Evolutionary conservation across 2,329 filamentous ascomycete genomes (phyloP), one percentile per base, ranked within the genome.

Genomic region (Pezicula rhizophila): DNA sequence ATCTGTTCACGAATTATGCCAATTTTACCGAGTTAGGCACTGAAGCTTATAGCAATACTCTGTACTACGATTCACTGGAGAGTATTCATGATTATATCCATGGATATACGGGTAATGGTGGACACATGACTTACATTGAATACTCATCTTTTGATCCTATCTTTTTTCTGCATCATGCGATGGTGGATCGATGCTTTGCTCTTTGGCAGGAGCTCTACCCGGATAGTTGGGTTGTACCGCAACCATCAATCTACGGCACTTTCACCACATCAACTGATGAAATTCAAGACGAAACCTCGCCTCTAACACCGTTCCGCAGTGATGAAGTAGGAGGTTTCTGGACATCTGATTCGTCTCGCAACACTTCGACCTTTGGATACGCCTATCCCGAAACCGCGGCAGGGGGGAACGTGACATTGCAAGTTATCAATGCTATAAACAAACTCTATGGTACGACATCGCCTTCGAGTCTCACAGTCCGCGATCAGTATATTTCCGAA

Each of bases 11-110:
- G 8, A 80, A 77, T 50, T 88, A 87, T 61, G 71, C 77, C 41
- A 78, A 87, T 55, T 88, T 83, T 61, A 78, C 79, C 14, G 71
- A 77, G 14, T 87, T 89, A 61, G 82, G 83, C 58, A 90, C 84
- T 60, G 82, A 87, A 61, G 79, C 76, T 1, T 84, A 78, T 12
- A 70, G 73, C 42, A 66, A 74, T 34, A 50, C 52, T 7, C 48
- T 50, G 7, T 71, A 71, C 11, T 76, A 76, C 45, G 85, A 88
- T 62, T 87, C 83, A 10, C 66, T 85, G 31, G 82, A 86, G 62
- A 75, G 77, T 1, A 66, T 86, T 4, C 82, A 86, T 56, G 81
- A 85, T 60, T 73, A 75, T 10, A 72, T 86, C 35, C 82, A 86
- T 77, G 43, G 72, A 76, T 3, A 86, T 78, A 28, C 72, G 68